Evolutionary conservation across 1,139 yeast species (phyloP).

Genomic region (Suhomyces kunorum): DNA sequence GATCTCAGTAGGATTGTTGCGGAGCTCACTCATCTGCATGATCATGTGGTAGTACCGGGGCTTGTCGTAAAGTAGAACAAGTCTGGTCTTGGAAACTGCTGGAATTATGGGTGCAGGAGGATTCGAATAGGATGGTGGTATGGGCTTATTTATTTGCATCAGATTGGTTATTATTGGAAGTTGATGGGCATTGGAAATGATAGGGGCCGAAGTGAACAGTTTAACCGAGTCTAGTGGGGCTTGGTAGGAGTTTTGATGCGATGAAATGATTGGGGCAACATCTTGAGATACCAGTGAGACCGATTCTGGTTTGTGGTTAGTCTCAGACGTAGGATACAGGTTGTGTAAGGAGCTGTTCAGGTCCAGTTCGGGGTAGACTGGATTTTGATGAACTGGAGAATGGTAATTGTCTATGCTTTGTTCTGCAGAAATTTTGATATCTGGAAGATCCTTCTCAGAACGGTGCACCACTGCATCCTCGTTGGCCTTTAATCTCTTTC

Average conservation of each 20-base stretch:
- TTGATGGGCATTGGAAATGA: neutral
- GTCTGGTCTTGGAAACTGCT: conserved; percentile 19
- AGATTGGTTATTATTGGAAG: neutral
- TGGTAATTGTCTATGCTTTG: neutral
- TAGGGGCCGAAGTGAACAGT: neutral
- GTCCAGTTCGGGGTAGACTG: neutral
- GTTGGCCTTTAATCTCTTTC: conserved; percentile 3
- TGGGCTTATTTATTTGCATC: neutral
- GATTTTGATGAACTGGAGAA: neutral
- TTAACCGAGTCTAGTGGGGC: neutral
- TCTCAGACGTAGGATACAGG: no score
- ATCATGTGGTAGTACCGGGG: conserved; percentile 35
- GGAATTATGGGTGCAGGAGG: neutral
- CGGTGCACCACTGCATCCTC: neutral
- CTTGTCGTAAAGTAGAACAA: conserved; percentile 35
- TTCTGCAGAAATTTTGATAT: neutral
- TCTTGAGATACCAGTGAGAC: no score
- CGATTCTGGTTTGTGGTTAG: no score
- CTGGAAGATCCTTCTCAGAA: neutral
- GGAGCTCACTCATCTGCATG: conserved; percentile 29
- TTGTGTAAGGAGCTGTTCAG: no score
- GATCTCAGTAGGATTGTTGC: conserved; percentile 22
- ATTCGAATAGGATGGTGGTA: neutral
- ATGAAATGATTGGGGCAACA: no score
- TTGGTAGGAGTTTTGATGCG: neutral